Evolutionary conservation across 257 asterid species (phyloP).

Genomic region (Jacaranda mimosifolia): DNA sequence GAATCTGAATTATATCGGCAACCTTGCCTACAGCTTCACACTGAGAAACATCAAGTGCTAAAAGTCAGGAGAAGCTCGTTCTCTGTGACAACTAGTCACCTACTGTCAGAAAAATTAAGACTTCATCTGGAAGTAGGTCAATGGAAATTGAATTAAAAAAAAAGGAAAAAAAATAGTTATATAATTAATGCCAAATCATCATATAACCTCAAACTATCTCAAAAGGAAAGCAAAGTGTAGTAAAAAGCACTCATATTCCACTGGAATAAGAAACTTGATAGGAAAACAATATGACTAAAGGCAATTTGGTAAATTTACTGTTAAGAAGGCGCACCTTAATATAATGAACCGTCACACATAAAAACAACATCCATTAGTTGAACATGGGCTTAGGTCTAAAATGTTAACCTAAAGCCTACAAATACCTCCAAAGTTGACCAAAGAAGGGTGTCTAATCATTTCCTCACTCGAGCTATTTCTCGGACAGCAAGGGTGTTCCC

Average conservation of each 20-base stretch:
- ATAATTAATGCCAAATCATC: not conserved
- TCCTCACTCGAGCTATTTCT: too few species aligned
- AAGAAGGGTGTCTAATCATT: too few species aligned
- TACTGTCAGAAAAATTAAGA: constrained; percentile 8
- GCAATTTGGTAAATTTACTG: too few species aligned
- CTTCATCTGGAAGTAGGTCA: not conserved
- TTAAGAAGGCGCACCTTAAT: too few species aligned
- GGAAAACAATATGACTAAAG: too few species aligned
- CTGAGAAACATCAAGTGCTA: constrained; percentile 50
- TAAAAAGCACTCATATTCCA: not conserved
- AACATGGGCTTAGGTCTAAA: too few species aligned
- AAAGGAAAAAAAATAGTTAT: not conserved
- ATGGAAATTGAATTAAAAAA: not conserved
- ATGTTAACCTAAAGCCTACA: too few species aligned
- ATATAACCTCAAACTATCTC: not conserved
- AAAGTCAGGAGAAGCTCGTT: not conserved
- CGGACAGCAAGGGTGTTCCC: too few species aligned
- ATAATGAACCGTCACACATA: too few species aligned
- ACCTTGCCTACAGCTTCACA: constrained; percentile 98
- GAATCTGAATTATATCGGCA: constrained; percentile 97
- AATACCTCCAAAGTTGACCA: too few species aligned
- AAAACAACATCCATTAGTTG: too few species aligned
- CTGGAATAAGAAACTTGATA: not conserved
- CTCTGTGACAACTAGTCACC: constrained; percentile 9
- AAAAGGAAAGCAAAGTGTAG: not conserved